phyloP scores from a whole-genome alignment of 2,329 filamentous ascomycete genomes.

The Xylaria sp. region DNA sequence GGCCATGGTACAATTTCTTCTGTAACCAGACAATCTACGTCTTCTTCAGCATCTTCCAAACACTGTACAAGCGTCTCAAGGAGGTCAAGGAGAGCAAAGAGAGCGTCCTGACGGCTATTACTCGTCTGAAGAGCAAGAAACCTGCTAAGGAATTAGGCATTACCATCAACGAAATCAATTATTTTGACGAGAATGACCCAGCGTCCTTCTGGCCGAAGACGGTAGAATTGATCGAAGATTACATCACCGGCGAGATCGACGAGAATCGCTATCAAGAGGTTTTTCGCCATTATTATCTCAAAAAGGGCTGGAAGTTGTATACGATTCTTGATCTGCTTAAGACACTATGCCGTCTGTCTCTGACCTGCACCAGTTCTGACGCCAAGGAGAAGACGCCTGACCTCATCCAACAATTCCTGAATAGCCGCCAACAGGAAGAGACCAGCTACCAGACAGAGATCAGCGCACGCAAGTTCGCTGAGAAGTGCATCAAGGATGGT shows the following conservation, averaged over 20 bases:
- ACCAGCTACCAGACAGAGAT: slow-evolving; percentile 91
- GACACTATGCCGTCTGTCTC: slow-evolving; percentile 78
- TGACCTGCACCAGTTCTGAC: slow-evolving; percentile 84
- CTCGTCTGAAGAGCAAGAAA: slow-evolving; percentile 74
- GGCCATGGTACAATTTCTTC: slow-evolving; percentile 87
- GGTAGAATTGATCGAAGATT: slow-evolving; percentile 83
- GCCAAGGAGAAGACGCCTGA: slow-evolving; percentile 93
- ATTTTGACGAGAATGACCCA: slow-evolving; percentile 70
- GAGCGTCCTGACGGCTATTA: slow-evolving; percentile 74
- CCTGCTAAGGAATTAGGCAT: slow-evolving; percentile 84
- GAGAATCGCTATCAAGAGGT: slow-evolving; percentile 86
- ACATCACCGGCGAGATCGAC: slow-evolving; percentile 81
- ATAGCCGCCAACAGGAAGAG: slow-evolving; percentile 79
- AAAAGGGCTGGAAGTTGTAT: slow-evolving; percentile 91
- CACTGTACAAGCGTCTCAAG: slow-evolving; percentile 82
- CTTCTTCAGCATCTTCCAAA: slow-evolving; percentile 92
- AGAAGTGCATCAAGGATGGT: slow-evolving; percentile 90
- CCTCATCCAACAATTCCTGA: slow-evolving; percentile 84
- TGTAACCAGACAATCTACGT: slow-evolving; percentile 90
- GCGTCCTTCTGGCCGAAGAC: slow-evolving; percentile 86
- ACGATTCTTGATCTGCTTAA: slow-evolving; percentile 88
- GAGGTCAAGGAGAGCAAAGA: slow-evolving; percentile 82
- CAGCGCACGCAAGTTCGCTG: slow-evolving; percentile 86
- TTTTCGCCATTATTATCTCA: slow-evolving; percentile 87
- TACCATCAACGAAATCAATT: slow-evolving; percentile 77